Evolutionary conservation across 108 stramenopile species (phyloP), one percentile per base, ranked within the genome.

Genomic region (Skeletonema costatum): DNA sequence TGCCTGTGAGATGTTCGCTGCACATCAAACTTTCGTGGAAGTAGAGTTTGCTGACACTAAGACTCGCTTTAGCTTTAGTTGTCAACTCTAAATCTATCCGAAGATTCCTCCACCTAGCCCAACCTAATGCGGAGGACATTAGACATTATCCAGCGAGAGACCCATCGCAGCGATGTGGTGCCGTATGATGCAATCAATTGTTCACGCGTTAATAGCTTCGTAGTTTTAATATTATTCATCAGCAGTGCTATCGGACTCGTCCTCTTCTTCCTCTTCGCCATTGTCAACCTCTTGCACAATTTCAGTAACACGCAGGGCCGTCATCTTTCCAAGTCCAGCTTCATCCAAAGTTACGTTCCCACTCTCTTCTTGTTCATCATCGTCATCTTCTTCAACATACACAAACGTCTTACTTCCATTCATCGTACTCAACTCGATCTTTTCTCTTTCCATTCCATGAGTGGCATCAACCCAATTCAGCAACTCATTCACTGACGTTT

Each of bases 401-500:
- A 48, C 64, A 87, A 92, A 93, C 21, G 75, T 84, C 65, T 75
- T 77, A 32, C 82, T 70, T 16, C 92, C 94, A 66, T 92, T 93
- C 89, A 93, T 83, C 1, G 90, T 90, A 9, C 84, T 92, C 64
- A 95, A 68, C 6, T 76, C 66, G 11, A 95, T 77, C 46, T 66
- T 91, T 73, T 95, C 94, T 14, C 94, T 78, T 70, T 93, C 94
- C 59, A 90, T 70, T 42, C 88, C 83, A 73, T 79, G 86, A 66
- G 80, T 75, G 3, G 78, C 92, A 74, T 95, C 94, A 12, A 93
- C 88, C 94, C 94, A 95, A 69, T 95, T 88, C 60, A 92, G 91
- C 9, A 95, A 68, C 33, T 78, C 78, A 58, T 70, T 79, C 67
- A 95, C 58, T n/a, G 69, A 59, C 7, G 82, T 78, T 11, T 83